Evolutionary conservation across 441 rosid species (phyloP).

Genomic region (Adansonia rubrostipa): DNA sequence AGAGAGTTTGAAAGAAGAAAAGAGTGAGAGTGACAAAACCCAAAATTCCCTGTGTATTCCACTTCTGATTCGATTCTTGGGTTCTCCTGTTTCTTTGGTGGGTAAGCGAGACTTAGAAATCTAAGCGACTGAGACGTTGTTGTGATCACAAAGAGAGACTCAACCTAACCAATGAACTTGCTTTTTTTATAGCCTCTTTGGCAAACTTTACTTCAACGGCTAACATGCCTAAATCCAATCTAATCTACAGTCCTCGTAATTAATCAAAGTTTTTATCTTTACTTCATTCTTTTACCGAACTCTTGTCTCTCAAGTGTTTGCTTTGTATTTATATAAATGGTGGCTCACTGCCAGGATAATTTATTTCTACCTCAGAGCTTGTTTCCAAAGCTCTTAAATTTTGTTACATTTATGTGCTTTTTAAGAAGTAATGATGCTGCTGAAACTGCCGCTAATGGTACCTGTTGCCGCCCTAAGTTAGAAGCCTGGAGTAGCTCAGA

Average conservation of each 20-base stretch:
- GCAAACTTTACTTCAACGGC: constrained; percentile 1
- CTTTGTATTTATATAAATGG: constrained; percentile 23
- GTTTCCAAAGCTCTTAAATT: constrained; percentile 26
- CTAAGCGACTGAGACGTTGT: constrained; percentile 48
- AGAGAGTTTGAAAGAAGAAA: constrained; percentile 18
- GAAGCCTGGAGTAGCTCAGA: constrained; percentile 25
- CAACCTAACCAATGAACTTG: constrained; percentile 36
- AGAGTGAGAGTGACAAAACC: constrained; percentile 38
- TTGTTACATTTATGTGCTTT: not conserved
- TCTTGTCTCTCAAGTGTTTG: not conserved
- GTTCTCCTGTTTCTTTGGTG: constrained; percentile 29
- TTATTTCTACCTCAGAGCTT: constrained; percentile 33
- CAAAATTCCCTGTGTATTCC: constrained; percentile 49
- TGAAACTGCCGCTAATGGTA: not conserved
- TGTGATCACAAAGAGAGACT: constrained; percentile 50
- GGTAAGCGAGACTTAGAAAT: constrained; percentile 34
- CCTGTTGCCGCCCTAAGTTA: not conserved
- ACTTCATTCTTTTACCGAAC: not conserved
- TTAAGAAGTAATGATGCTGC: not conserved
- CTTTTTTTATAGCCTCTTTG: constrained; percentile 46
- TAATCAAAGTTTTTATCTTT: not conserved
- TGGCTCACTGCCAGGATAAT: constrained; percentile 37
- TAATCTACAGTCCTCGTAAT: too few species aligned
- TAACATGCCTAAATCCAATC: not conserved
- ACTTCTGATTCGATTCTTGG: constrained; percentile 52